phyloP scores from a whole-genome alignment of 805 yeast genomes.

The Hermanozyma aechmeae region DNA sequence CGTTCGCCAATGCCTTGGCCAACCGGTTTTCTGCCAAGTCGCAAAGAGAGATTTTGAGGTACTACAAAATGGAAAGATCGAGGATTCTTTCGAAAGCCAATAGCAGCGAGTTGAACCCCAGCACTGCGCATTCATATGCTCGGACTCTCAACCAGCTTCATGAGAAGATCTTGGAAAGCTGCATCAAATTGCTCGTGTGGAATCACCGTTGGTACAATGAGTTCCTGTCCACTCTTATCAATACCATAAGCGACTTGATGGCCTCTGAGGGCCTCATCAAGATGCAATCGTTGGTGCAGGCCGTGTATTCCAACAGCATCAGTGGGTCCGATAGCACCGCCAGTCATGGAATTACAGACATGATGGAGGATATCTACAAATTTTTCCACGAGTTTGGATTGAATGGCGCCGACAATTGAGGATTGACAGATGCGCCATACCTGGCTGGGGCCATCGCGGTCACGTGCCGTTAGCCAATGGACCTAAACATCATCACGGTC shows the following conservation, averaged over 20 bases:
- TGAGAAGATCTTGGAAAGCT: slow-evolving; percentile 52
- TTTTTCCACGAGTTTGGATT: slow-evolving; percentile 38
- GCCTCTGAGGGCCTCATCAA: slow-evolving; percentile 73
- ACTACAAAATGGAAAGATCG: slow-evolving; percentile 45
- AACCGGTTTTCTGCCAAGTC: slow-evolving; percentile 76
- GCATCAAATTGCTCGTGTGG: slow-evolving; percentile 88
- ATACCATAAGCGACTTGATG: slow-evolving; percentile 50
- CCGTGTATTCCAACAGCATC: slow-evolving; percentile 41
- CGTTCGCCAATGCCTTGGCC: slow-evolving; percentile 64
- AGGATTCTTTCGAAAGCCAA: slow-evolving; percentile 18
- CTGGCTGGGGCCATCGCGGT: neutral
- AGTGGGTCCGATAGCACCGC: slow-evolving; percentile 14
- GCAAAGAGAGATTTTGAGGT: slow-evolving; percentile 62
- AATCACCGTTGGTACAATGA: slow-evolving; percentile 96
- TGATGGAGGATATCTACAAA: slow-evolving; percentile 43
- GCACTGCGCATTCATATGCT: slow-evolving; percentile 20
- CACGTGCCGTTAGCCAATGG: slow-evolving; percentile 1
- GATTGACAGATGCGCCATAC: neutral
- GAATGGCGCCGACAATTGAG: slow-evolving; percentile 31
- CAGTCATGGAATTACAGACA: slow-evolving; percentile 46
- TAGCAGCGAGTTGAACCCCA: slow-evolving; percentile 3
- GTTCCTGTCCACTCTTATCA: slow-evolving; percentile 63
- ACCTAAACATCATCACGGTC: neutral
- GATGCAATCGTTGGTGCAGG: slow-evolving; percentile 62
- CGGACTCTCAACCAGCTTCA: slow-evolving; percentile 37